These are phyloP conservation scores for Colletotrichum lindemuthianum DNA, from an alignment of 2,329 filamentous ascomycete species.

Conservation along the genomic window DNA sequence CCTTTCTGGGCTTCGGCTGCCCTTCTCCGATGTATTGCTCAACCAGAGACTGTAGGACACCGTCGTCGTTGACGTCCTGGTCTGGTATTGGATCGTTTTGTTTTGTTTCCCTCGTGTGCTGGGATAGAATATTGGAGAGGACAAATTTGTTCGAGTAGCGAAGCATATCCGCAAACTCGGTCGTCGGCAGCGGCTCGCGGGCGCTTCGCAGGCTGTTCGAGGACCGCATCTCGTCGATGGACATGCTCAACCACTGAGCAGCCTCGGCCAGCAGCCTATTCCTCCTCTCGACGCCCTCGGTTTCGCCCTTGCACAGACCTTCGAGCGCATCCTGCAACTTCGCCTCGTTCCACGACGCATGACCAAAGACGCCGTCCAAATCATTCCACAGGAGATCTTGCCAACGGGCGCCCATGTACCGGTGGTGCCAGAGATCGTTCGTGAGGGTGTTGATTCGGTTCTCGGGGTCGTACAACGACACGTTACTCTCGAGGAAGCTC, in stretches of 20 bases:
- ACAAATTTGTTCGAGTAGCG: slow-evolving; percentile 32
- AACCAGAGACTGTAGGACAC: slow-evolving; percentile 20
- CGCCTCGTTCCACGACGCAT: slow-evolving; percentile 31
- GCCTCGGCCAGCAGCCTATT: slow-evolving; percentile 32
- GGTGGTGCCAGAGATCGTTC: slow-evolving; percentile 34
- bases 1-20: slow-evolving; percentile 21
- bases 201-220: slow-evolving; percentile 19
- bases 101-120: slow-evolving; percentile 22
- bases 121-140: slow-evolving; percentile 30
- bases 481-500: slow-evolving; percentile 64
- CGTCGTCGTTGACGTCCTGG: not conserved
- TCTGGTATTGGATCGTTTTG: slow-evolving; percentile 9
- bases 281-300: slow-evolving; percentile 29
- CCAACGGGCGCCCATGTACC: slow-evolving; percentile 36
- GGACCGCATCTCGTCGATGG: slow-evolving; percentile 34
- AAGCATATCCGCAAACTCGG: slow-evolving; percentile 34
- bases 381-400: slow-evolving; percentile 36
- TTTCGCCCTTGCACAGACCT: slow-evolving; percentile 23
- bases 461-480: slow-evolving; percentile 51
- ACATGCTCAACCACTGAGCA: slow-evolving; percentile 32
- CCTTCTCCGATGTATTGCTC: slow-evolving; percentile 34
- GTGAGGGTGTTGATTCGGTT: slow-evolving; percentile 37
- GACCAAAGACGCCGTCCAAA: slow-evolving; percentile 30
- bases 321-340: slow-evolving; percentile 22
- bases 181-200: slow-evolving; percentile 29